These are phyloP conservation scores for Lenwebbia sp. DNA, from an alignment of 345 rosid species.

Conservation along the genomic window DNA sequence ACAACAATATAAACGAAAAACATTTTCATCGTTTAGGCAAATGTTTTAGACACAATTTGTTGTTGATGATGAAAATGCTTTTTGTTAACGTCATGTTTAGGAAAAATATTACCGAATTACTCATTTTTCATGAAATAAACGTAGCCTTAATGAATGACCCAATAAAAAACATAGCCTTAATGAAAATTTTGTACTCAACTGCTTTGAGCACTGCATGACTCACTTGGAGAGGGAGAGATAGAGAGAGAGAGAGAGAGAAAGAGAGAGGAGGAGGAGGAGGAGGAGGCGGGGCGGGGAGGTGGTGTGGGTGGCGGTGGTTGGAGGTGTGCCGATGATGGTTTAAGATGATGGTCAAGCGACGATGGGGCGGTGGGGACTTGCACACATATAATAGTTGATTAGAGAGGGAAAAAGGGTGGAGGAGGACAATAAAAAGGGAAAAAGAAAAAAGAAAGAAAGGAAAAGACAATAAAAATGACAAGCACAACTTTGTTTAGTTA, in stretches of 20 bases:
- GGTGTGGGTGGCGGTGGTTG: background rate
- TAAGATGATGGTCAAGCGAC: background rate
- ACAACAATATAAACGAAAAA: no score
- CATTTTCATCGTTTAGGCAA: no score
- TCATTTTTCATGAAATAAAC: no score
- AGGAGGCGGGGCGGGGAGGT: accelerated
- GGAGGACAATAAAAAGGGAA: background rate
- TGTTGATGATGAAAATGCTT: no score
- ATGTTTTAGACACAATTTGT: no score
- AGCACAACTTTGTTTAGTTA: background rate
- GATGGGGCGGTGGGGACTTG: background rate
- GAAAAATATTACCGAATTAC: no score
- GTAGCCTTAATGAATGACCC: no score
- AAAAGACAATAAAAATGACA: background rate
- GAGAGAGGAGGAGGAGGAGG: accelerated
- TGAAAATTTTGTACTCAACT: background rate
- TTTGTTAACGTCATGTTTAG: no score
- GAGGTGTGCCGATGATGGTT: background rate
- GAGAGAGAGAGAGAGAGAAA: accelerated
- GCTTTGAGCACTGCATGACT: background rate
- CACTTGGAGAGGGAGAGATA: background rate
- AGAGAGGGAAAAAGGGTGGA: background rate
- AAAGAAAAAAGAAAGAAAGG: background rate
- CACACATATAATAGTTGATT: background rate
- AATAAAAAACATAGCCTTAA: no score